Evolutionary conservation across 805 yeast genomes (phyloP).

Genomic region (Kregervanrija fluxuum): DNA sequence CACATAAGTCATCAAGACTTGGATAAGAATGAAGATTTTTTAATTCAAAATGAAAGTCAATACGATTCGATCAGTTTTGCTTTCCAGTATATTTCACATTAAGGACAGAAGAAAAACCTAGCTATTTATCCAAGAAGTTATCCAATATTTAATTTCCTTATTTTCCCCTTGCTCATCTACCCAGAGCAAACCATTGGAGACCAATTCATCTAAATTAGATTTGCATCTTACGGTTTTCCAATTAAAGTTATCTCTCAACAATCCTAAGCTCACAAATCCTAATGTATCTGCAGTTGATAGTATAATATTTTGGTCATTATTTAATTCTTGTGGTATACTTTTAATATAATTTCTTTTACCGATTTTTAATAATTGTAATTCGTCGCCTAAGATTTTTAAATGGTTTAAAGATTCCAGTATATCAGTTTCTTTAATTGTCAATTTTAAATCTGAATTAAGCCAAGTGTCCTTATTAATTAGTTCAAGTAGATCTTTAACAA

Average conservation of each 20-base stretch:
- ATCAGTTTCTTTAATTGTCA: constrained; percentile 39
- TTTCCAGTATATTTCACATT: constrained; percentile 90
- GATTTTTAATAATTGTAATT: constrained; percentile 55
- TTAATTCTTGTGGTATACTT: constrained; percentile 55
- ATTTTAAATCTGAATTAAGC: constrained; percentile 23
- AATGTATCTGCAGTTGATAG: constrained; percentile 69
- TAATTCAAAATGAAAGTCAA: constrained; percentile 66
- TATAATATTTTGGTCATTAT: constrained; percentile 61
- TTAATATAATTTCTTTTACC: constrained; percentile 53
- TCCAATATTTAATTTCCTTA: constrained; percentile 54
- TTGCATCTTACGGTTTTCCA: constrained; percentile 66
- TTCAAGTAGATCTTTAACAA: constrained; percentile 45
- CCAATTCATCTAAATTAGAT: constrained; percentile 68
- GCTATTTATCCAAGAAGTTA: constrained; percentile 58
- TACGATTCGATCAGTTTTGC: constrained; percentile 73
- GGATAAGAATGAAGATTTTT: constrained; percentile 61
- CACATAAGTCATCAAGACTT: constrained; percentile 66
- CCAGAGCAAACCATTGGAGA: constrained; percentile 81
- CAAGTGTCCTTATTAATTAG: constrained; percentile 20
- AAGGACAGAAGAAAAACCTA: constrained; percentile 1
- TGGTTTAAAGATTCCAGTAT: constrained; percentile 47
- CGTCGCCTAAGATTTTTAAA: constrained; percentile 58
- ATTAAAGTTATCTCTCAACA: constrained; percentile 64
- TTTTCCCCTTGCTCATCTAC: constrained; percentile 48
- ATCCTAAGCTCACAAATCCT: constrained; percentile 62